Evolutionary conservation across 164 flowering plant genomes (phyloP).

Genomic region (Nelumbo lutea): DNA sequence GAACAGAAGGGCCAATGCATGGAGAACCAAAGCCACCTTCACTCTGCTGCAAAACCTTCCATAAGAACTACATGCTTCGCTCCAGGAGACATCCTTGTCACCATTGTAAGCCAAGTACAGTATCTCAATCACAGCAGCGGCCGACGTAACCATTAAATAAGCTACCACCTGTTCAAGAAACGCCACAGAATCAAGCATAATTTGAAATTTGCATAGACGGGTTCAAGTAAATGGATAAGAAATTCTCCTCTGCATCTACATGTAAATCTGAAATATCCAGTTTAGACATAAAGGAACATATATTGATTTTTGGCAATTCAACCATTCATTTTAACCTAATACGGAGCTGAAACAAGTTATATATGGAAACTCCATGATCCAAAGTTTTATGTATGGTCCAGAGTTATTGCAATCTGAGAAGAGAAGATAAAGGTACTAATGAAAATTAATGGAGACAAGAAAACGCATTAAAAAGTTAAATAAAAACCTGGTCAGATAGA

Average conservation of each 20-base stretch:
- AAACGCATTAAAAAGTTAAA: background rate
- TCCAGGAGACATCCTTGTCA: conserved; percentile 69
- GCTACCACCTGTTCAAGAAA: conserved; percentile 50
- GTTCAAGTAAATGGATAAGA: too few relatives aligned
- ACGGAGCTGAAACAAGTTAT: too few relatives aligned
- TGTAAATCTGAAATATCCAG: background rate
- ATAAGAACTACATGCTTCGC: conserved; percentile 71
- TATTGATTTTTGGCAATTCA: too few relatives aligned
- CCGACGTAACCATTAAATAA: conserved; percentile 75
- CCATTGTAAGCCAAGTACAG: conserved; percentile 65
- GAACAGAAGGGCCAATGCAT: conserved; percentile 49
- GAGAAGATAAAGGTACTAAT: too few relatives aligned
- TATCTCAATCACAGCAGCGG: conserved; percentile 53
- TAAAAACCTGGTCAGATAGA: conserved; percentile 77
- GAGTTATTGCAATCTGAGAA: too few relatives aligned
- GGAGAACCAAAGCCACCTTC: conserved; percentile 50
- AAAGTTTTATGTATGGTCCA: too few relatives aligned
- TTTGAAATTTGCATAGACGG: too few relatives aligned
- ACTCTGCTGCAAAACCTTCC: conserved; percentile 64
- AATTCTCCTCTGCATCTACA: too few relatives aligned
- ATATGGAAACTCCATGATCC: too few relatives aligned
- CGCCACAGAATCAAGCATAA: background rate
- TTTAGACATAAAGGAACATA: background rate
- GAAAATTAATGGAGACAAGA: too few relatives aligned
- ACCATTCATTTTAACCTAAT: too few relatives aligned